Conservation (phyloP, 257 asterid genomes). For the Asclepias syriaca region DNA sequence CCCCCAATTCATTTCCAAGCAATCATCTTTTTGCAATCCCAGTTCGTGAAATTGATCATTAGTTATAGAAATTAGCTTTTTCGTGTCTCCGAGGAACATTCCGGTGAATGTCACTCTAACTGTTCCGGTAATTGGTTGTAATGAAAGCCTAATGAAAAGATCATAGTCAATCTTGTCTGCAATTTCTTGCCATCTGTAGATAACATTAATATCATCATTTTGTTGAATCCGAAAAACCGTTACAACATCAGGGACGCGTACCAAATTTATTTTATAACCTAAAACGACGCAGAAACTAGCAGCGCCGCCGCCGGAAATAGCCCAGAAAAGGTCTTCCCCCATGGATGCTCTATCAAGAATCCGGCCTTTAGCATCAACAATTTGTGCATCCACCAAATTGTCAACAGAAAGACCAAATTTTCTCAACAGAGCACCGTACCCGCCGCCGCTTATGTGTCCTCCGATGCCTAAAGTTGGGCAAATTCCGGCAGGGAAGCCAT, state of each 20-base stretch:
- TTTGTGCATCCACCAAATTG: conserved; percentile 36
- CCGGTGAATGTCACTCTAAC: conserved; percentile 14
- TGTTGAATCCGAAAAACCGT: conserved; percentile 6
- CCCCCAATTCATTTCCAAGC: conserved; percentile 22
- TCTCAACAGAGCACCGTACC: conserved; percentile 14
- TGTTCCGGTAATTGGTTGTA: conserved; percentile 5
- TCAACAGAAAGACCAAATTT: conserved; percentile 33
- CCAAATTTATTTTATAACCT: conserved; percentile 12
- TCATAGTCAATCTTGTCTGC: conserved; percentile 15
- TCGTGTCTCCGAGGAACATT: conserved; percentile 15
- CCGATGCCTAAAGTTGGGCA: conserved; percentile 5
- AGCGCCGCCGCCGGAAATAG: conserved; percentile 19
- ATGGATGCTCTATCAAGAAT: conserved; percentile 30
- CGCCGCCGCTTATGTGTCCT: conserved; percentile 20
- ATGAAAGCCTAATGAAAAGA: conserved; percentile 20
- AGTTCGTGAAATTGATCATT: conserved; percentile 12
- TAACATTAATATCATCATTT: conserved; percentile 1
- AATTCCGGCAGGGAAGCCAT: neutral
- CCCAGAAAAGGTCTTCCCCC: conserved; percentile 44
- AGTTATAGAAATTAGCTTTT: conserved; percentile 3
- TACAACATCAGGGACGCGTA: conserved; percentile 9
- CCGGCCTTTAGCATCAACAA: conserved; percentile 35
- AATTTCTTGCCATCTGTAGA: conserved; percentile 9
- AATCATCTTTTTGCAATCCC: conserved; percentile 19
- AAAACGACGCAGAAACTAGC: conserved; percentile 20